These are phyloP conservation scores for Phaseolus lunatus DNA, from an alignment of 306 rosid genomes.

Conservation along the genomic window DNA sequence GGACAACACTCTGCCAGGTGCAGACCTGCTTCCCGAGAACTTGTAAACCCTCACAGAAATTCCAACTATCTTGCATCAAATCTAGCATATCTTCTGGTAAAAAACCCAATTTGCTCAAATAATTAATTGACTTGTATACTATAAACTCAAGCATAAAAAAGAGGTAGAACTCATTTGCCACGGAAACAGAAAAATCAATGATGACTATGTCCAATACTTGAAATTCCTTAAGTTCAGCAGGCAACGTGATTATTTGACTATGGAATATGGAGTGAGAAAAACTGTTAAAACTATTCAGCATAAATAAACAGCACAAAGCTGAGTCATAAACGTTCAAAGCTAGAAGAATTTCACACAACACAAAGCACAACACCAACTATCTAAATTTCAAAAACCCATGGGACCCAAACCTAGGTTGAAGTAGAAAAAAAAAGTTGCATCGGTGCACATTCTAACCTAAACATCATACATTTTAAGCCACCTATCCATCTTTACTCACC, in stretches of 20 bases:
- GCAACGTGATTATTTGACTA: constrained; percentile 20
- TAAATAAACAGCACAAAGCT: constrained; percentile 20
- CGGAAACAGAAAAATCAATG: constrained; percentile 14
- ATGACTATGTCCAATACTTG: background rate
- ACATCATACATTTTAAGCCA: constrained; percentile 12
- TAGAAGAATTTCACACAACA: constrained; percentile 28
- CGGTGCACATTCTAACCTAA: constrained; percentile 30
- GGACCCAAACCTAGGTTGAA: constrained; percentile 39
- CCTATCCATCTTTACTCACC: constrained; percentile 57
- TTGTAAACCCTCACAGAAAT: background rate
- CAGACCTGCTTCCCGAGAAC: background rate
- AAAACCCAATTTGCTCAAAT: constrained; percentile 16
- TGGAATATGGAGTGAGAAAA: constrained; percentile 16
- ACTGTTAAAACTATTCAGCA: background rate
- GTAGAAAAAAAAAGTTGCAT: constrained; percentile 28
- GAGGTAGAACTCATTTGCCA: background rate
- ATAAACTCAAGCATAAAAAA: constrained; percentile 8
- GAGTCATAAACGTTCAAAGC: constrained; percentile 18
- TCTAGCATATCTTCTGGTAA: constrained; percentile 1
- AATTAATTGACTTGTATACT: constrained; percentile 4
- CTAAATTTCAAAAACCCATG: constrained; percentile 23
- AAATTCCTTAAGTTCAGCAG: background rate
- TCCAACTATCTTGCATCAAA: constrained; percentile 11
- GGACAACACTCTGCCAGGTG: background rate
- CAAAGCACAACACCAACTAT: constrained; percentile 35